Evolutionary conservation across 2,329 filamentous ascomycete genomes (phyloP).

Genomic region (Talaromyces sp.): DNA sequence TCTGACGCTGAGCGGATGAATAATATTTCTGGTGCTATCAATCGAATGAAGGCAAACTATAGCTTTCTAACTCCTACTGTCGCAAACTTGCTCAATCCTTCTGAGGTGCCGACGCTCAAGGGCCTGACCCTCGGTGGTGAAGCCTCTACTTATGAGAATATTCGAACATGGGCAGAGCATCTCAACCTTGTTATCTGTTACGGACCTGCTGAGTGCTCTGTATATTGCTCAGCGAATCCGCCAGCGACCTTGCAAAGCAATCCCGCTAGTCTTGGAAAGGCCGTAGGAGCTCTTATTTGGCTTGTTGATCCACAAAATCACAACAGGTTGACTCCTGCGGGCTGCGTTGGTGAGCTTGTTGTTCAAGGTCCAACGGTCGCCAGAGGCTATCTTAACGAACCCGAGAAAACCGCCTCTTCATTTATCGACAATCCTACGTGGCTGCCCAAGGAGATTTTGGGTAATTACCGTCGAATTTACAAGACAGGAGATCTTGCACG

Average conservation of each 20-base stretch:
- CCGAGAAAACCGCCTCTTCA: conserved; percentile 27
- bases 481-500: conserved; percentile 26
- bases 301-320: conserved; percentile 42
- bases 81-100: background rate
- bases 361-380: conserved; percentile 38
- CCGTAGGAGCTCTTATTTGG: conserved; percentile 40
- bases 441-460: conserved; percentile 24
- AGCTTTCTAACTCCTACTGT: conserved; percentile 35
- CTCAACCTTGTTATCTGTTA: background rate
- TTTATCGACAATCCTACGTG: conserved; percentile 35
- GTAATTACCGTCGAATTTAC: conserved; percentile 29
- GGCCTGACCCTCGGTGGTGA: conserved; percentile 25
- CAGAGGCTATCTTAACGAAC: conserved; percentile 41
- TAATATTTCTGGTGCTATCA: conserved; percentile 33
- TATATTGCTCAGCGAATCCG: background rate
- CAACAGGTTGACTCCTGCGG: conserved; percentile 41
- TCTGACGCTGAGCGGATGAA: conserved; percentile 39
- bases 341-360: conserved; percentile 33
- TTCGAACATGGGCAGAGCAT: background rate
- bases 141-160: conserved; percentile 33
- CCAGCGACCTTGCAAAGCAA: conserved; percentile 18
- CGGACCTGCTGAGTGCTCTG: conserved; percentile 1
- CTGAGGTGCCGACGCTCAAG: background rate
- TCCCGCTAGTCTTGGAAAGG: conserved; percentile 29
- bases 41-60: conserved; percentile 48